Evolutionary conservation across 345 rosid genomes (phyloP).

Genomic region (Turnera subulata): DNA sequence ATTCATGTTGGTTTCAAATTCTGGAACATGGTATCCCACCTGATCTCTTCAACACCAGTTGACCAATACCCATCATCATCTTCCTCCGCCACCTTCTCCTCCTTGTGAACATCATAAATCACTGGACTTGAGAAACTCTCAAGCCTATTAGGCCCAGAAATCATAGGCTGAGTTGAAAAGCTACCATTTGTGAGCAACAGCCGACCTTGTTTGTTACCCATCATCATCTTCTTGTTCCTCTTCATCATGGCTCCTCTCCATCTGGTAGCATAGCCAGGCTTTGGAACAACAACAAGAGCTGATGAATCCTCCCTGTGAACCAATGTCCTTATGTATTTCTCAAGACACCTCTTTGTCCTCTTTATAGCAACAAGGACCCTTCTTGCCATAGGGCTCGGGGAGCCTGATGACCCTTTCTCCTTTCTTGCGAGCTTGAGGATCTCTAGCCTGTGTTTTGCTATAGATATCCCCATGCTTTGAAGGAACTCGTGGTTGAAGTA

Average conservation of each 20-base stretch:
- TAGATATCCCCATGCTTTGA: constrained; percentile 92
- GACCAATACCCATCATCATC: constrained; percentile 46
- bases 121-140: constrained; percentile 51
- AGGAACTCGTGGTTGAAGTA: constrained; percentile 94
- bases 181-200: constrained; percentile 59
- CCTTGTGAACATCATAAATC: constrained; percentile 37
- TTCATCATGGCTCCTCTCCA: constrained; percentile 63
- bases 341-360: constrained; percentile 50
- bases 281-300: constrained; percentile 50
- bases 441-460: constrained; percentile 94
- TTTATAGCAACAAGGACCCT: constrained; percentile 54
- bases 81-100: constrained; percentile 30
- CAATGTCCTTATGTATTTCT: constrained; percentile 46
- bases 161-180: constrained; percentile 28
- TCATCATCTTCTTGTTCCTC: constrained; percentile 54
- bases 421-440: constrained; percentile 77
- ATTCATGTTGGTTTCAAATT: constrained; percentile 79
- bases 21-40: constrained; percentile 96
- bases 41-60: constrained; percentile 52
- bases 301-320: constrained; percentile 39
- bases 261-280: constrained; percentile 36
- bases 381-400: constrained; percentile 37
- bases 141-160: constrained; percentile 21
- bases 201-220: constrained; percentile 39
- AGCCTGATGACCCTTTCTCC: constrained; percentile 21